These are phyloP conservation scores for Trebouxia sp. DNA, from an alignment of 139 green algal species.

Conservation along the genomic window DNA sequence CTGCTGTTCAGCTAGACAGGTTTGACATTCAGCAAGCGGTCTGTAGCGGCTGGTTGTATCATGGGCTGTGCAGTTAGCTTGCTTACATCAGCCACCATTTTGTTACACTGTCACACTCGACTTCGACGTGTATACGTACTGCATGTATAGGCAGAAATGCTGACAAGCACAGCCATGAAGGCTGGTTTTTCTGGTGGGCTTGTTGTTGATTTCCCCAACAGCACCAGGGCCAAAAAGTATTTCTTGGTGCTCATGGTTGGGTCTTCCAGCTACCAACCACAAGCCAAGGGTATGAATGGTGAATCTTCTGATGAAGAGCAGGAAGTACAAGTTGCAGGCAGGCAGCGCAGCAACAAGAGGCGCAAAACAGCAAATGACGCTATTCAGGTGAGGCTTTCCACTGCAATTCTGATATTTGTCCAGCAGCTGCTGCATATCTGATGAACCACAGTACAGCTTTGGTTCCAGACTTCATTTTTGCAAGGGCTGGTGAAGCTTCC, in stretches of 20 bases:
- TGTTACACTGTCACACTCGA: background rate
- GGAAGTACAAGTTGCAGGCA: slow-evolving; percentile 39
- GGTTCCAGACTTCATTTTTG: background rate
- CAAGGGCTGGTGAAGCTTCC: no score
- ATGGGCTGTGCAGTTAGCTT: no score
- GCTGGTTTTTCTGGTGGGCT: slow-evolving; percentile 93
- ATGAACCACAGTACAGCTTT: no score
- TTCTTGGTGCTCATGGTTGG: slow-evolving; percentile 95
- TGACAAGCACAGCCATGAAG: slow-evolving; percentile 88
- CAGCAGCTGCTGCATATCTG: no score
- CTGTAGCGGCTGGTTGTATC: no score
- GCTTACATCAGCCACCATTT: no score
- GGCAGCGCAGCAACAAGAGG: slow-evolving; percentile 36
- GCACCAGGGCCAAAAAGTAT: slow-evolving; percentile 95
- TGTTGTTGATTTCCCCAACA: slow-evolving; percentile 96
- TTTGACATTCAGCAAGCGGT: background rate
- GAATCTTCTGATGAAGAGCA: slow-evolving; percentile 30
- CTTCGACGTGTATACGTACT: background rate
- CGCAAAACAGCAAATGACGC: slow-evolving; percentile 37
- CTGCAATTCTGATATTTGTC: background rate
- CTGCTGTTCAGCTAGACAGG: background rate
- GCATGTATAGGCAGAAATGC: slow-evolving; percentile 82
- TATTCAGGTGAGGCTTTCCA: slow-evolving; percentile 22
- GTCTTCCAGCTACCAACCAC: slow-evolving; percentile 42
- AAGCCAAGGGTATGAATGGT: slow-evolving; percentile 56